Evolutionary conservation across 345 rosid species (phyloP).

Genomic region (Boechera stricta): DNA sequence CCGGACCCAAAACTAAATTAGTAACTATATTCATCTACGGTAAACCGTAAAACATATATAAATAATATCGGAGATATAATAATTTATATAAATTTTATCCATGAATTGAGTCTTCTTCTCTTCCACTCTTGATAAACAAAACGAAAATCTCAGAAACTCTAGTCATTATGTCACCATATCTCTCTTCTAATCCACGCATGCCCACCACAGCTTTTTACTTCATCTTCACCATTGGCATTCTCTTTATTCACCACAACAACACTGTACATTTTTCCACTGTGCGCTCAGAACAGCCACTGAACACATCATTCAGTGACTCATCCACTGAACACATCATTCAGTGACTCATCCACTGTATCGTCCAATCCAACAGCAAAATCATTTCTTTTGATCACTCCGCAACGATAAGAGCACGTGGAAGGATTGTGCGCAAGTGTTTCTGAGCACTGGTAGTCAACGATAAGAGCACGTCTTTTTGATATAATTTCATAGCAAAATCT

Average conservation of each 20-base stretch:
- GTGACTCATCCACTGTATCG: constrained; percentile 62
- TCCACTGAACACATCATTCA: constrained; percentile 63
- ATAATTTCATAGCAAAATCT: too few species aligned
- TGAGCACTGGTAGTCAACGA: too few species aligned
- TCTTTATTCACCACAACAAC: constrained; percentile 66
- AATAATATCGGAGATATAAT: too few species aligned
- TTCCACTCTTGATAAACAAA: constrained; percentile 80
- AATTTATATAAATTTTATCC: constrained; percentile 17
- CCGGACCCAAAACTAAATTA: constrained; percentile 1
- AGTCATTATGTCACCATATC: constrained; percentile 40
- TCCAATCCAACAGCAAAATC: constrained; percentile 50
- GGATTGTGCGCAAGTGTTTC: too few species aligned
- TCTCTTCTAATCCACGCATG: constrained; percentile 57
- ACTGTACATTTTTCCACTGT: constrained; percentile 54
- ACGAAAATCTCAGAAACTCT: constrained; percentile 72
- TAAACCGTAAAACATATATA: too few species aligned
- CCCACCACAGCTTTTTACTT: constrained; percentile 68
- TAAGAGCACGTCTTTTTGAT: too few species aligned
- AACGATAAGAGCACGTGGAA: constrained; percentile 42
- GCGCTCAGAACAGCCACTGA: constrained; percentile 49
- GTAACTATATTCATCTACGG: too few species aligned
- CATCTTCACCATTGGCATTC: constrained; percentile 39
- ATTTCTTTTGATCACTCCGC: constrained; percentile 53
- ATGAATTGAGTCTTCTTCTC: constrained; percentile 69
- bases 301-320: constrained; percentile 56